Percentiles rank a stretch among this genome's conserved stretches.
These are phyloP conservation scores for Talaromyces verruculosus DNA, from an alignment of 2,329 filamentous ascomycete genomes.

Conservation along the genomic window DNA sequence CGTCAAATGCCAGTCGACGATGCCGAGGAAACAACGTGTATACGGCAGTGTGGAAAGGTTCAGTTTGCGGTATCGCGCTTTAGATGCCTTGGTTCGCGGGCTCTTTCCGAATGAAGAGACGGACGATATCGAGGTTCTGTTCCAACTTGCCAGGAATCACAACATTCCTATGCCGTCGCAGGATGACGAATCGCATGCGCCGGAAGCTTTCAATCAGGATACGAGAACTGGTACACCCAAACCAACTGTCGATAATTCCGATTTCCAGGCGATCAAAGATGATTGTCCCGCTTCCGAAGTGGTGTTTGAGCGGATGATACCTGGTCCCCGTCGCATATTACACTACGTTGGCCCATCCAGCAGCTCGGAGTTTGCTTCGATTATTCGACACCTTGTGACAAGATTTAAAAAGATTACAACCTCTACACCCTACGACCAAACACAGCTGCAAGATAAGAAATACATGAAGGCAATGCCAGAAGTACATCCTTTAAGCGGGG, in stretches of 20 bases:
- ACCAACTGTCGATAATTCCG: not conserved
- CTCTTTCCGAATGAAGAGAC: conserved; percentile 22
- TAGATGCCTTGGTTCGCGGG: conserved; percentile 21
- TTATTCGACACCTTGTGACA: conserved; percentile 20
- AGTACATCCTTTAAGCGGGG: not conserved
- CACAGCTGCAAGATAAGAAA: not conserved
- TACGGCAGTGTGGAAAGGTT: conserved; percentile 21
- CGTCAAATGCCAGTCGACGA: conserved; percentile 19
- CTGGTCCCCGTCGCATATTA: conserved; percentile 15
- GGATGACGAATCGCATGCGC: conserved; percentile 18
- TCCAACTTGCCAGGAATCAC: conserved; percentile 17
- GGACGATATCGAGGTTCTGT: conserved; percentile 17
- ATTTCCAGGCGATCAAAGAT: not conserved
- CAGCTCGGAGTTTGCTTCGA: conserved; percentile 20
- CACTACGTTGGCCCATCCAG: conserved; percentile 22
- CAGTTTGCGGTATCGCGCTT: conserved; percentile 20
- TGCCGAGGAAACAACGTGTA: conserved; percentile 22
- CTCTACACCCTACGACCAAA: not conserved
- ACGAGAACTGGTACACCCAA: not conserved
- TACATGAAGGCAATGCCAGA: not conserved
- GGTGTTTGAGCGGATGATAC: conserved; percentile 19
- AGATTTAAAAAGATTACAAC: conserved; percentile 15
- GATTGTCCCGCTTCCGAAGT: conserved; percentile 13
- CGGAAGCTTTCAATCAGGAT: conserved; percentile 19
- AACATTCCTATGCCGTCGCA: conserved; percentile 20